Evolutionary conservation across 441 rosid genomes (phyloP), one percentile per base, ranked within the genome.

Genomic region (Erysimum cheiri): DNA sequence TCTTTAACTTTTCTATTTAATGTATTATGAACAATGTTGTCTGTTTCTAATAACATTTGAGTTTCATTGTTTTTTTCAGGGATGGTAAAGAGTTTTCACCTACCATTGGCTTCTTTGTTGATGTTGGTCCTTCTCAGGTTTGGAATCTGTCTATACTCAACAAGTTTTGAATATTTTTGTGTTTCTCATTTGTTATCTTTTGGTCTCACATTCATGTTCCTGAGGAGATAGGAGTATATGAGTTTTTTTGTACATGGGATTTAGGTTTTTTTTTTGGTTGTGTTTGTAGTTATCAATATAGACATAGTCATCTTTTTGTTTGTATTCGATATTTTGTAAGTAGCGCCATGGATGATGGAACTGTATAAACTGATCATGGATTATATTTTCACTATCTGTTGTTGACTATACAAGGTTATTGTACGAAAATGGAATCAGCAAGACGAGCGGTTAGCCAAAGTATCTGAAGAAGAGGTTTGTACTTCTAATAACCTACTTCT

Each of bases 1-100:
- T 48, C 49, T 52, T 73, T 61, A 15, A 4, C 24, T 31, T 22
- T 35, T 33, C 1, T 68, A 35, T 35, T 4, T 11, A 2, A 15
- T 12, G 12, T 32, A 7, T 22, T 22, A 2, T 22, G 1, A 19
- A 19, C n/a, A n/a, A n/a, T n/a, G 1, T 19, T 19, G 22, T 19
- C 22, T 19, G 22, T 19, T 19, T 19, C 22, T 19, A 19, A 19
- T 19, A 22, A 22, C 24, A 1, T 22, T 22, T 1, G 24, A 22
- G 24, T 56, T 31, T 31, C 31, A 1, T 6, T 5, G 14, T 41
- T 29, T 8, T 29, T 32, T 54, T 2, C 62, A 93, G 97, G 79
- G 91, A 87, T 78, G 89, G 96, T 60, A 87, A 82, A 69, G 96
- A 89, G 69, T 93, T 88, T 81, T 87, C 96, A 1, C 98, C 97